phyloP scores from a whole-genome alignment of 352 stramenopile genomes.

The Peronospora belbahrii region DNA sequence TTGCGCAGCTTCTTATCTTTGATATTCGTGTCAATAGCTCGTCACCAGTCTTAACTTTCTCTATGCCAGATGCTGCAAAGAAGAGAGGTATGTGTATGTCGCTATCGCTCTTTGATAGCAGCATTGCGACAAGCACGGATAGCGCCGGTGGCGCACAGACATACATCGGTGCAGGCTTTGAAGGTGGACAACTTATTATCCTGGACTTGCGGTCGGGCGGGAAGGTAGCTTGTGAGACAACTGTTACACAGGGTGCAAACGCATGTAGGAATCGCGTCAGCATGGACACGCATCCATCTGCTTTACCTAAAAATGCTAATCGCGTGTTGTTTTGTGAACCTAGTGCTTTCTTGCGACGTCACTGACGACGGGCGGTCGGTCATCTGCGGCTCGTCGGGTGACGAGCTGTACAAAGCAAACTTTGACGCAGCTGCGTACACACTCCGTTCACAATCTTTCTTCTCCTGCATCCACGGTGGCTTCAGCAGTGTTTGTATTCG shows the following conservation, averaged over 20 bases:
- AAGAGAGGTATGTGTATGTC: constrained; percentile 51
- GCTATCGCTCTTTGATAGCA: constrained; percentile 29
- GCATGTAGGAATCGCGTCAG: constrained; percentile 32
- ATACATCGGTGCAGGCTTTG: constrained; percentile 57
- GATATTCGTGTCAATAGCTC: constrained; percentile 30
- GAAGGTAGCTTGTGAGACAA: constrained; percentile 41
- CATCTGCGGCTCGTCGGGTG: constrained; percentile 56
- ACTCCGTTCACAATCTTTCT: constrained; percentile 40
- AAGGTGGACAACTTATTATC: constrained; percentile 62
- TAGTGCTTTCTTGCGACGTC: constrained; percentile 73
- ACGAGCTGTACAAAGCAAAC: constrained; percentile 38
- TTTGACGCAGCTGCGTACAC: constrained; percentile 39
- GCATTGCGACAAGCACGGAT: constrained; percentile 10
- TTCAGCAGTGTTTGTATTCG: constrained; percentile 65
- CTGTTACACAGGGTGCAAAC: constrained; percentile 36
- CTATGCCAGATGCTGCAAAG: constrained; percentile 17
- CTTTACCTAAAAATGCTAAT: constrained; percentile 1
- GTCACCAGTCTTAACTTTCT: constrained; percentile 25
- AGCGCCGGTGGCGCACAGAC: constrained; percentile 12
- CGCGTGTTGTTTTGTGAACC: not conserved
- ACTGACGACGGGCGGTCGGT: constrained; percentile 37
- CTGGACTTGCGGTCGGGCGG: constrained; percentile 50
- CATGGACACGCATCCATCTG: not conserved
- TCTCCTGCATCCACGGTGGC: constrained; percentile 47
- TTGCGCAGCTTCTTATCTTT: constrained; percentile 35